Percentiles rank a stretch among this genome's conserved stretches.
Evolutionary conservation across 352 stramenopile genomes (phyloP).

Genomic region (Poterioochromonas sp.): DNA sequence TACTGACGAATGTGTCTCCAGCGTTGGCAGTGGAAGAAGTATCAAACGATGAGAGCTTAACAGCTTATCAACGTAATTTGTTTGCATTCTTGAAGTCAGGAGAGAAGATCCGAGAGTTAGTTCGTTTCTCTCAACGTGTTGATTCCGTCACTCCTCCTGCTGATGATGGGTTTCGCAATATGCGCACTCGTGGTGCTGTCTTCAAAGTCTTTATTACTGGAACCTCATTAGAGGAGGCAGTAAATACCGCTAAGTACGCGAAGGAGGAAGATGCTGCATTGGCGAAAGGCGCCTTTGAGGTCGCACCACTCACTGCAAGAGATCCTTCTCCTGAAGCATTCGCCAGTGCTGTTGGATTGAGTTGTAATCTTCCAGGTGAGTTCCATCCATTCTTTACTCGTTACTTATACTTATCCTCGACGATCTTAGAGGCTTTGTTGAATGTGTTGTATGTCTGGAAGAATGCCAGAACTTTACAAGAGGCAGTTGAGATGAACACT

Average conservation of each 20-base stretch:
- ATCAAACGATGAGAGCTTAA: neutral
- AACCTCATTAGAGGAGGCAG: neutral
- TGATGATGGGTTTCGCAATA: neutral
- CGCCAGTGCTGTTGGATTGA: no score
- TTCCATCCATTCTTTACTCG: neutral
- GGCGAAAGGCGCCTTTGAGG: neutral
- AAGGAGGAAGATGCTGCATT: neutral
- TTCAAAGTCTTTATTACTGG: neutral
- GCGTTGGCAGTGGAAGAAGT: neutral
- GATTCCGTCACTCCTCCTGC: neutral
- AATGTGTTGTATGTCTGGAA: neutral
- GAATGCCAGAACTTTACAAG: neutral
- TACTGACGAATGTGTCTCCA: neutral
- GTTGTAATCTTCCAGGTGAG: no score
- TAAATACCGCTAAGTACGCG: neutral
- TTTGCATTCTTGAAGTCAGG: neutral
- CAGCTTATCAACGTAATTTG: neutral
- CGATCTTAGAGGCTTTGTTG: neutral
- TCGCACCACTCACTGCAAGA: neutral
- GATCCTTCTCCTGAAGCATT: conserved; percentile 4
- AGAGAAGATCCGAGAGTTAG: neutral
- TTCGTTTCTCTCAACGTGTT: neutral
- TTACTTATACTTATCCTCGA: neutral
- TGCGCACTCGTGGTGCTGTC: neutral
- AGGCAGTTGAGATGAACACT: conserved; percentile 1